These are phyloP conservation scores for Cyanidioschyzon merolae DNA, from an alignment of 23 red algal genomes.

Conservation along the genomic window DNA sequence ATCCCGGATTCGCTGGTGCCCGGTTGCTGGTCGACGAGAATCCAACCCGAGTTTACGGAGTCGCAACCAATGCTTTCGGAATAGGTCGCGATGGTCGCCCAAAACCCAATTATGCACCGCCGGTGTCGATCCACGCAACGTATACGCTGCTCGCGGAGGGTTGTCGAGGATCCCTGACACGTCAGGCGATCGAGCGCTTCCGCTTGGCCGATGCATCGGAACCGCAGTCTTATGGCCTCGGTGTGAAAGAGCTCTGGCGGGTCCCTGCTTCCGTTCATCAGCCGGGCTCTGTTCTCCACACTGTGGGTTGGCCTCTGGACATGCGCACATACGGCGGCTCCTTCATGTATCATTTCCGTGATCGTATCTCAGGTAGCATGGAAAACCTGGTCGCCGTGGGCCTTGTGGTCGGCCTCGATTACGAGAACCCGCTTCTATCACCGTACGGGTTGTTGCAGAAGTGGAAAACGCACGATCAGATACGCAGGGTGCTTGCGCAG, in stretches of 20 bases:
- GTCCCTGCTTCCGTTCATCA: conserved; percentile 38
- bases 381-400: conserved; percentile 47
- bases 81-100: conserved; percentile 61
- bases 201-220: conserved; percentile 26
- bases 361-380: not conserved
- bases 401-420: conserved; percentile 80
- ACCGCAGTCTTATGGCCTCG: conserved; percentile 87
- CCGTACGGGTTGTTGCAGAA: conserved; percentile 76
- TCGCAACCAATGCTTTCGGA: conserved; percentile 68
- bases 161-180: conserved; percentile 63
- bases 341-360: conserved; percentile 88
- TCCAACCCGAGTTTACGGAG: conserved; percentile 27
- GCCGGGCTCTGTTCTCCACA: conserved; percentile 53
- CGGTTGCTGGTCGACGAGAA: conserved; percentile 23
- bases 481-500: conserved; percentile 45
- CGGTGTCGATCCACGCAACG: conserved; percentile 40
- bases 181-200: conserved; percentile 35
- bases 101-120: conserved; percentile 61
- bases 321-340: conserved; percentile 78
- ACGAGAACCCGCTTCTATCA: conserved; percentile 69
- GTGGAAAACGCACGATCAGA: conserved; percentile 60
- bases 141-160: conserved; percentile 86
- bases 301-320: conserved; percentile 85
- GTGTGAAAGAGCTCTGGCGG: conserved; percentile 92
- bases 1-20: conserved; percentile 71